phyloP scores from a whole-genome alignment of 129 eudicot genomes.

The Kitagawia praeruptora region DNA sequence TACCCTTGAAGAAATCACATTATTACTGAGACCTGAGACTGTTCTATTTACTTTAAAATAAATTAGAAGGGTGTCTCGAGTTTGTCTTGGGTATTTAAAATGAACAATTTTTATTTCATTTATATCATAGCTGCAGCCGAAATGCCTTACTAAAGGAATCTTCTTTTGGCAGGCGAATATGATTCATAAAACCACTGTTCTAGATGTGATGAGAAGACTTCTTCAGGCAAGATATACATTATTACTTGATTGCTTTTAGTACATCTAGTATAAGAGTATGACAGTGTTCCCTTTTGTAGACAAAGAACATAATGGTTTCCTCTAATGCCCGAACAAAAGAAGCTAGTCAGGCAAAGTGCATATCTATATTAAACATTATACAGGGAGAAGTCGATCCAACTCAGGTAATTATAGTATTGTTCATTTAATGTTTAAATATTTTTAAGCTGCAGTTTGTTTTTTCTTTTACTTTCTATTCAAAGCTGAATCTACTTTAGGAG shows the following conservation, averaged over 20 bases:
- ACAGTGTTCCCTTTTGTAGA: conserved; percentile 46
- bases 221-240: conserved; percentile 67
- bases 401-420: conserved; percentile 41
- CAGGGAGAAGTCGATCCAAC: conserved; percentile 99
- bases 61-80: neutral
- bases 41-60: neutral
- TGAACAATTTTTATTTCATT: neutral
- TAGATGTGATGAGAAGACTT: conserved; percentile 99
- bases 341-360: conserved; percentile 96
- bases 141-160: conserved; percentile 3
- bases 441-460: neutral
- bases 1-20: neutral
- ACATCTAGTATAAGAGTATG: conserved; percentile 13
- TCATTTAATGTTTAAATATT: neutral
- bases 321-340: conserved; percentile 89
- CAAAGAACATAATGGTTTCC: conserved; percentile 98
- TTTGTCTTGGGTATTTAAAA: neutral
- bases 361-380: conserved; percentile 86
- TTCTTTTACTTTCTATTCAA: neutral
- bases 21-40: too few species aligned
- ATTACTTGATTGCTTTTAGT: neutral
- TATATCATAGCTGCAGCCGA: neutral
- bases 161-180: conserved; percentile 76
- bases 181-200: conserved; percentile 93
- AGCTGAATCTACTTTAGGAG: neutral